Conservation (phyloP, 345 rosid genomes). For the Carallia brachiata region DNA sequence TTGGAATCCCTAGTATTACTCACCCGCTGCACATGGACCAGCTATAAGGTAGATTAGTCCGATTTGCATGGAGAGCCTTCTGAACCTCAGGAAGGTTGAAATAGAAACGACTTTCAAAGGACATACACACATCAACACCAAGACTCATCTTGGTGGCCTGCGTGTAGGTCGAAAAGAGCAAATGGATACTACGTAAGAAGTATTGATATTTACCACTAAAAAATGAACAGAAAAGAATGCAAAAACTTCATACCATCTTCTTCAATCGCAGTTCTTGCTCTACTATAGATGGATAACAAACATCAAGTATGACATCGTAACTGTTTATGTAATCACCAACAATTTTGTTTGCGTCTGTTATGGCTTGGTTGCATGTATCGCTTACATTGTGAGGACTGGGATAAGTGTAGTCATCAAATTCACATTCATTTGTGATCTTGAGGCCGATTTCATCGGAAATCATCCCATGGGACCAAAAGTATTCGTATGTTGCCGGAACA, state of each 20-base stretch:
- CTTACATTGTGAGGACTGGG: conserved; percentile 56
- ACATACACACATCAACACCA: conserved; percentile 87
- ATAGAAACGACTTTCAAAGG: conserved; percentile 59
- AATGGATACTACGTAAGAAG: not conserved
- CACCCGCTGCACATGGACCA: conserved; percentile 88
- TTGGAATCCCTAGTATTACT: conserved; percentile 7
- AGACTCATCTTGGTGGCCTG: conserved; percentile 74
- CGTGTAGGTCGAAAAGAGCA: not conserved
- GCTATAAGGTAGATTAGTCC: conserved; percentile 53
- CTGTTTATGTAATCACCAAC: conserved; percentile 65
- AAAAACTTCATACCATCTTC: conserved; percentile 47
- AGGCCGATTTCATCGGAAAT: conserved; percentile 87
- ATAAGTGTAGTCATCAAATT: conserved; percentile 69
- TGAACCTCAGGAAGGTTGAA: conserved; percentile 88
- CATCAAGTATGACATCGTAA: conserved; percentile 78
- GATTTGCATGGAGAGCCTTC: conserved; percentile 85
- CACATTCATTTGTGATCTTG: conserved; percentile 63
- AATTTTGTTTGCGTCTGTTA: conserved; percentile 43
- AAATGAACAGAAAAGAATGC: not conserved
- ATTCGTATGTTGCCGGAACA: conserved; percentile 65
- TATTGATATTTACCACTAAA: not conserved
- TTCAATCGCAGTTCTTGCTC: conserved; percentile 81
- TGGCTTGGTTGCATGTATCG: conserved; percentile 49
- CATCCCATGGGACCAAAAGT: conserved; percentile 94
- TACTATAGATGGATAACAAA: conserved; percentile 77